A percentile compares a stretch with the other conserved stretches of the same genome.
phyloP scores from a whole-genome alignment of 1,284 basidiomycete species.

The Volvariella volvacea region DNA sequence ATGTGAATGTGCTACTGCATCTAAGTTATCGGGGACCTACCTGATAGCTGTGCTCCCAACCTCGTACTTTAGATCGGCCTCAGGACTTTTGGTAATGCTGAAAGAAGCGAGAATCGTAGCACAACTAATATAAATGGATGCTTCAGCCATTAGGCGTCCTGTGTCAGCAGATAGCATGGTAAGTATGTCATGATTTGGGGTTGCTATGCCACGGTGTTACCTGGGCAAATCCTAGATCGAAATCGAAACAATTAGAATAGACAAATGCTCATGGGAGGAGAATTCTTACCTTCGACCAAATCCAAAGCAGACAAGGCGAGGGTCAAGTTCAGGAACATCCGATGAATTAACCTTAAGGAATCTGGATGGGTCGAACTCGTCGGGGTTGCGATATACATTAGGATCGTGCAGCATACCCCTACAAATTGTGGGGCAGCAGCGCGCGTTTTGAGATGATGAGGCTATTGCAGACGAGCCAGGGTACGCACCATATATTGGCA shows the following conservation, averaged over 20 bases:
- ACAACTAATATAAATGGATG: constrained; percentile 3
- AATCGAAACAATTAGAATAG: neutral
- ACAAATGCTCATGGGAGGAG: neutral
- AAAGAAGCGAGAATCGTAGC: constrained; percentile 7
- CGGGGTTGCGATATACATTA: constrained; percentile 4
- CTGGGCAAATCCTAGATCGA: constrained; percentile 20
- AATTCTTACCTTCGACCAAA: constrained; percentile 9
- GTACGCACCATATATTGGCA: constrained; percentile 18
- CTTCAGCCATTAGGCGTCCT: constrained; percentile 4
- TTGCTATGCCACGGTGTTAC: constrained; percentile 15
- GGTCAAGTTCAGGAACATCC: constrained; percentile 6
- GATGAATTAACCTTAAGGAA: constrained; percentile 9
- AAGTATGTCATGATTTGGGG: no score
- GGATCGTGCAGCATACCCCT: constrained; percentile 7
- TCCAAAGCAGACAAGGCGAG: constrained; percentile 6
- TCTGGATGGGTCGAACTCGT: constrained; percentile 7
- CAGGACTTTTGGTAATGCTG: constrained; percentile 4
- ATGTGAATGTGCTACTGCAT: no score
- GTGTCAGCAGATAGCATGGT: neutral
- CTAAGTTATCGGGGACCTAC: no score
- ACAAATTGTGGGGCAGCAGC: neutral
- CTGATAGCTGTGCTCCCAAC: no score
- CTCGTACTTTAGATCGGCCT: neutral
- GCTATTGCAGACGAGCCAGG: neutral
- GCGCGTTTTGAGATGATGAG: neutral